Percentiles rank a stretch among this genome's conserved stretches.
Conservation (phyloP, 2,329 filamentous ascomycete genomes). For the Stachybotrys chartarum region DNA sequence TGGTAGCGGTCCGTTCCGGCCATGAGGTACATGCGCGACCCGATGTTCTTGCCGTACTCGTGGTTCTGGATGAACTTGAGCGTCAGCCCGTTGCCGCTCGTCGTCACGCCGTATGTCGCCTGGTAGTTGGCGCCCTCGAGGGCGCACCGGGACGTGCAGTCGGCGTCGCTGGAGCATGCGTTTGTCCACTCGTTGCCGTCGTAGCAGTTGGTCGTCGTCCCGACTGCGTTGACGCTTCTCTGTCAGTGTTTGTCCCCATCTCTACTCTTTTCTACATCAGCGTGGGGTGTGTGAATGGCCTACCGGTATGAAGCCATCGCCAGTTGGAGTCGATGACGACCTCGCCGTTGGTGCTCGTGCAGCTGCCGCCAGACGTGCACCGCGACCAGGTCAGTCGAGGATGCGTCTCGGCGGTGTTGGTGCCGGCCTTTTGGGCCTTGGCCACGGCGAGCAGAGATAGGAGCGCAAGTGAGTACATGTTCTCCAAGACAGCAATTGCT, state of each 20-base stretch:
- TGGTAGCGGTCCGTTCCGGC: conserved; percentile 34
- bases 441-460: conserved; percentile 7
- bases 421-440: conserved; percentile 33
- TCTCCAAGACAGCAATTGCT: background rate
- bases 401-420: conserved; percentile 29
- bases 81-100: conserved; percentile 36
- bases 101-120: conserved; percentile 39
- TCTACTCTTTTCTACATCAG: too few species aligned
- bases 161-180: conserved; percentile 27
- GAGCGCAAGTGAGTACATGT: conserved; percentile 7
- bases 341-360: conserved; percentile 31
- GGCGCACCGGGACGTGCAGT: conserved; percentile 36
- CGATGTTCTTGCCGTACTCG: conserved; percentile 30
- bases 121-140: conserved; percentile 40
- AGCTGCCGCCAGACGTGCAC: conserved; percentile 33
- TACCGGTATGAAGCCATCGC: conserved; percentile 42
- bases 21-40: conserved; percentile 36
- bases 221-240: background rate
- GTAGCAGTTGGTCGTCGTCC: conserved; percentile 39
- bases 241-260: background rate
- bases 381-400: conserved; percentile 36
- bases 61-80: conserved; percentile 45
- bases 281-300: background rate
- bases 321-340: conserved; percentile 47
- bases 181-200: conserved; percentile 32